Evolutionary conservation across 2,329 filamentous ascomycete species (phyloP).

Genomic region (Colletotrichum tanaceti): DNA sequence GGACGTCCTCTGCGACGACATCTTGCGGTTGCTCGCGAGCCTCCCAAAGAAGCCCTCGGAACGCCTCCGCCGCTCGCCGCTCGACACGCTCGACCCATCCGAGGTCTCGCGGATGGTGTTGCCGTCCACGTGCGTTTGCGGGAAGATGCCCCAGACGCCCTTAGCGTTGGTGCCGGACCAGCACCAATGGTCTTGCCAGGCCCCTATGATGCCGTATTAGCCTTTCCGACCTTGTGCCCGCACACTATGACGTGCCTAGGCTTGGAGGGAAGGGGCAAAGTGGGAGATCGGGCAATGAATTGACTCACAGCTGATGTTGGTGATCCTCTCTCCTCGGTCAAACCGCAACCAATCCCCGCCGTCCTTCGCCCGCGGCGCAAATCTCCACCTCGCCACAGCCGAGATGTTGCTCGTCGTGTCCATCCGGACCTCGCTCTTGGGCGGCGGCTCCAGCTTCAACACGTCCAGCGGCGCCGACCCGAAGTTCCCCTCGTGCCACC

Average conservation of each 20-base stretch:
- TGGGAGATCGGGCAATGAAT: not conserved
- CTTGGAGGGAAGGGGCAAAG: not conserved
- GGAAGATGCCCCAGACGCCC: constrained; percentile 66
- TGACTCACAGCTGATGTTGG: constrained; percentile 71
- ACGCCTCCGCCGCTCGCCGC: constrained; percentile 51
- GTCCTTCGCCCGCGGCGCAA: constrained; percentile 57
- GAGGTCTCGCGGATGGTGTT: constrained; percentile 56
- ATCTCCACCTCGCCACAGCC: constrained; percentile 66
- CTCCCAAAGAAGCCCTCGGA: constrained; percentile 49
- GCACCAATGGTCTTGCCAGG: constrained; percentile 64
- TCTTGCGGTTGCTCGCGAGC: constrained; percentile 49
- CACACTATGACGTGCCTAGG: no score
- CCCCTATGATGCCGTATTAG: constrained; percentile 48
- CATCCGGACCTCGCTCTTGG: constrained; percentile 58
- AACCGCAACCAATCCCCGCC: constrained; percentile 66
- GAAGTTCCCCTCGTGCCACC: constrained; percentile 65
- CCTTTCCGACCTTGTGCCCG: not conserved
- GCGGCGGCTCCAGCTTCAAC: constrained; percentile 61
- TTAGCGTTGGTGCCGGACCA: constrained; percentile 66
- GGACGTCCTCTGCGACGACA: constrained; percentile 45
- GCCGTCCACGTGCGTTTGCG: constrained; percentile 60
- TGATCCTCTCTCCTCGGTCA: constrained; percentile 74
- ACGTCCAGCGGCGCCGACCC: constrained; percentile 63
- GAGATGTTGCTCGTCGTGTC: constrained; percentile 59
- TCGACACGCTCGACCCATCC: constrained; percentile 47